Evolutionary conservation across 805 yeast genomes (phyloP).

Genomic region (Wickerhamomyces subpelliculosus): DNA sequence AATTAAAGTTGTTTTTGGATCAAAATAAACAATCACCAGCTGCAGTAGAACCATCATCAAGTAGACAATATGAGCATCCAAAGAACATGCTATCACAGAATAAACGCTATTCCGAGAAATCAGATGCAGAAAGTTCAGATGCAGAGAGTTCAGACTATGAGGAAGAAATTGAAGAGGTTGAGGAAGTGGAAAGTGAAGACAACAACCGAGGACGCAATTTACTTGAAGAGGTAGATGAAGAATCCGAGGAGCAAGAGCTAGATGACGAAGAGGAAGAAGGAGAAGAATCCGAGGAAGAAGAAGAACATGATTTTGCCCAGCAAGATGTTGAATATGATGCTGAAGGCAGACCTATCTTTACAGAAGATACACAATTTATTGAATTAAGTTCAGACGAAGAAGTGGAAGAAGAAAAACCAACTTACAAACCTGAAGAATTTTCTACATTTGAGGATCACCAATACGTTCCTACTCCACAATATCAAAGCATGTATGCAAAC

Average conservation of each 20-base stretch:
- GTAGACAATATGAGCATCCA: too few species aligned
- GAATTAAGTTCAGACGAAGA: conserved; percentile 8
- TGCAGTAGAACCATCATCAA: too few species aligned
- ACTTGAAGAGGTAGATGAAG: conserved; percentile 23
- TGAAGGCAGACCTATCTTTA: conserved; percentile 3
- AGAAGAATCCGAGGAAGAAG: conserved; percentile 22
- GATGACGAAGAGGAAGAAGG: conserved; percentile 10
- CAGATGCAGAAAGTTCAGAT: too few species aligned
- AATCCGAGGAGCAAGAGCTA: conserved; percentile 12
- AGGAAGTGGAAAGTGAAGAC: too few species aligned
- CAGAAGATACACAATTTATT: conserved; percentile 4
- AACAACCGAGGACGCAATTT: too few species aligned
- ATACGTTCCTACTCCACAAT: conserved; percentile 7
- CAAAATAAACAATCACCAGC: neutral
- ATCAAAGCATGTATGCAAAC: conserved; percentile 4
- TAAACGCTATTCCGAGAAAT: too few species aligned
- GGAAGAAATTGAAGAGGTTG: neutral
- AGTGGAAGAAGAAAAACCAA: conserved; percentile 3
- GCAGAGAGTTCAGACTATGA: neutral
- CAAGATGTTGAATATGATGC: conserved; percentile 7
- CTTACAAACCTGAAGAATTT: conserved; percentile 9
- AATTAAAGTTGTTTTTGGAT: conserved; percentile 13
- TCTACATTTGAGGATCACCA: conserved; percentile 4
- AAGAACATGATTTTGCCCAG: conserved; percentile 17
- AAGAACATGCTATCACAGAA: too few species aligned